Evolutionary conservation across 2,329 filamentous ascomycete species (phyloP), one percentile per base, ranked within the genome.

Genomic region (Fusarium bulbicola): DNA sequence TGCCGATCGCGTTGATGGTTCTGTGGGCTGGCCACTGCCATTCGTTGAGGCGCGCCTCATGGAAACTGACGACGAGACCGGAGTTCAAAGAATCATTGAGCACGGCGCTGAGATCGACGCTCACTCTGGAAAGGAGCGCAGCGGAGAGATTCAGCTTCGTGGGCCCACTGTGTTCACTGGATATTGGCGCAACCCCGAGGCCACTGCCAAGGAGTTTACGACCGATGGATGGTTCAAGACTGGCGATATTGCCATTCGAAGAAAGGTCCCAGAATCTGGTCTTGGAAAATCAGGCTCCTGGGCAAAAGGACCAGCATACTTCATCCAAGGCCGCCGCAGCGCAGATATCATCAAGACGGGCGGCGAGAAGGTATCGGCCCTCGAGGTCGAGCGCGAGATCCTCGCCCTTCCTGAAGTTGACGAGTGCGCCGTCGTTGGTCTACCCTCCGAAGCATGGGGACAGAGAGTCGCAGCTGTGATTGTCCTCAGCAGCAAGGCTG

Each of bases 271-370:
- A 0, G 78, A 79, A 7, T 85, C 85, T 7, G 88, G 87, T 49
- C 81, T 83, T 18, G 77, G 79, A 1, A 85, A 87, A 50, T 63
- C 66, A 0, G 65, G 65, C 1, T 79, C 82, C 4, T 93, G 92
- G 91, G 88, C 90, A 4, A 83, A 81, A 42, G 92, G 92, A 9
- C 87, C 90, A 36, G 86, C 93, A 81, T 98, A 95, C 84, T 98
- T 97, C 83, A 98, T 99, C 81, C 92, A 93, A 45, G 95, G 93
- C 32, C 91, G 96, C 63, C 92, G 91, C 79, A 94, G 91, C 72
- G 94, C 95, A 39, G 96, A 98, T 82, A 98, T 99, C 76, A 98
- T 99, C 88, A 99, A 99, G 85, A 95, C 93, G 0, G 96, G 96
- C 45, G 96, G 95, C 39, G 96, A 96, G 80, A 96, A 96, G 81